These are phyloP conservation scores for Ensete ventricosum DNA, from an alignment of 176 grass and related monocot genomes.

Conservation along the genomic window DNA sequence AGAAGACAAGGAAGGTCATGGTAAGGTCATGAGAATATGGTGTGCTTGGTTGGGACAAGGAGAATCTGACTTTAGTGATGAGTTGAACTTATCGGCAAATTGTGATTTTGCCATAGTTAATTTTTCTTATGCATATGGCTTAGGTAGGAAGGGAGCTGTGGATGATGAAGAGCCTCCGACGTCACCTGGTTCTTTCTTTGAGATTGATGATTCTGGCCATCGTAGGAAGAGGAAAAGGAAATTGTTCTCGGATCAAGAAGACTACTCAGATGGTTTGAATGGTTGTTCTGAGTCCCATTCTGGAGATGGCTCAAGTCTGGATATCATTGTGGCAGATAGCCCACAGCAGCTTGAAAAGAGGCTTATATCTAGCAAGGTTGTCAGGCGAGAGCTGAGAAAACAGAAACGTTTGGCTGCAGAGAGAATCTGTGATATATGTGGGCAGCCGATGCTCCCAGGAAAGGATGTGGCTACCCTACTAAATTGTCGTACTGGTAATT, in stretches of 20 bases:
- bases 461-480: slow-evolving; percentile 83
- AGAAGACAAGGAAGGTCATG: slow-evolving; percentile 35
- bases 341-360: slow-evolving; percentile 35
- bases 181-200: slow-evolving; percentile 74
- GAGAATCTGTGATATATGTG: slow-evolving; percentile 95
- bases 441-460: slow-evolving; percentile 72
- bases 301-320: slow-evolving; percentile 27
- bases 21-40: slow-evolving; percentile 74
- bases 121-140: slow-evolving; percentile 70
- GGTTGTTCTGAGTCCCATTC: slow-evolving; percentile 25
- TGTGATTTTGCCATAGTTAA: slow-evolving; percentile 77
- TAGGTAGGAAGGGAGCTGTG: slow-evolving; percentile 63
- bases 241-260: slow-evolving; percentile 88
- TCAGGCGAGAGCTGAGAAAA: slow-evolving; percentile 68
- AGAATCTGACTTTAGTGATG: slow-evolving; percentile 6
- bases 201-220: slow-evolving; percentile 60
- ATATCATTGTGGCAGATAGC: slow-evolving; percentile 21
- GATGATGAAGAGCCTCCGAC: slow-evolving; percentile 50
- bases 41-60: slow-evolving; percentile 87
- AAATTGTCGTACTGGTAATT: slow-evolving; percentile 72
- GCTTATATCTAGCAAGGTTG: slow-evolving; percentile 47
- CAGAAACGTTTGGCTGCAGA: slow-evolving; percentile 75
- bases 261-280: slow-evolving; percentile 52
- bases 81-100: slow-evolving; percentile 21
- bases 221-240: slow-evolving; percentile 70